Evolutionary conservation across 208 protist genomes (phyloP), one percentile per base, ranked within the genome.

Genomic region (Trypanosoma scelopori): DNA sequence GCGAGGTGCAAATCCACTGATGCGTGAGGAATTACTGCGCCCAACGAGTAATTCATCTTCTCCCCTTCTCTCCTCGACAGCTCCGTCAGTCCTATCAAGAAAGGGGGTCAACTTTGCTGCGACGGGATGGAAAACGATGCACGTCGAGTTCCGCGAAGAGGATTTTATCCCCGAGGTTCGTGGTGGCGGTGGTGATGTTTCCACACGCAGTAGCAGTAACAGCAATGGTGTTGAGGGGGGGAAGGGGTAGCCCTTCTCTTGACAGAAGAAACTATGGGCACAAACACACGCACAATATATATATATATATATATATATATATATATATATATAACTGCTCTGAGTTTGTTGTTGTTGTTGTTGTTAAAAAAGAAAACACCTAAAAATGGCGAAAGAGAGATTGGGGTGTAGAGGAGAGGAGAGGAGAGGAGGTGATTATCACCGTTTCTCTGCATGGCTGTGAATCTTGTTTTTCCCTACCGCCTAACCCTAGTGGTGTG

Each of bases 51-150:
- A 28, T 58, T 48, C 52, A 27, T 35, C 60, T 55, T 53, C 49
- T 37, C n/a, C n/a, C n/a, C n/a, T n/a, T n/a, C n/a, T n/a, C n/a
- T n/a, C n/a, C n/a, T 41, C 50, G 27, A 16, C 39, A 52, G 11
- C 28, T 1, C 55, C 22, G 25, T n/a, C 65, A 1, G 20, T 43
- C 52, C 37, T 53, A 48, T 49, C 41, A 42, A 57, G 65, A 47
- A 88, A 81, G 60, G 87, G 72, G 35, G 74, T 63, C 11, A 62
- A 73, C 15, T 91, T 93, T 66, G 87, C 81, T 18, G 78, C 83
- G 6, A 65, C 74, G 46, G 79, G 81, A 12, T 92, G 86, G 86
- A 89, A 86, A 43, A 63, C 68, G 15, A 12, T 75, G n/a, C 72
- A 79, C 27, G 57, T 75, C 5, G 72, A 71, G 25, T 92, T 89